phyloP scores from a whole-genome alignment of 1,284 basidiomycete species.

The Ceratobasidium sp. region DNA sequence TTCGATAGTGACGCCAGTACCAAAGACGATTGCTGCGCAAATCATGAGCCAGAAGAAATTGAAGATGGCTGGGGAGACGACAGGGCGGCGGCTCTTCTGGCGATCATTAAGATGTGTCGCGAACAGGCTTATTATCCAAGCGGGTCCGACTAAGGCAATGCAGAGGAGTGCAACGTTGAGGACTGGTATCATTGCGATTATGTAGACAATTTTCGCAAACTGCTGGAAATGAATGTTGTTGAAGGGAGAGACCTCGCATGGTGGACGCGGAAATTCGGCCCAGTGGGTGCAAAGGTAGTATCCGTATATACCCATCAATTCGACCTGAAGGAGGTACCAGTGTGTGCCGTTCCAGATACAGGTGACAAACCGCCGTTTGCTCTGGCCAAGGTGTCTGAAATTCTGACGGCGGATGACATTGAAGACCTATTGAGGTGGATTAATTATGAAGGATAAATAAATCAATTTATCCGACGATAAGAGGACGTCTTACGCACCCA shows the following conservation, averaged over 20 bases:
- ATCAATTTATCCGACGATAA: neutral
- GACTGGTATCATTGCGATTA: conserved; percentile 30
- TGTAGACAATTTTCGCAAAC: conserved; percentile 28
- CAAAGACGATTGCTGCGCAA: conserved; percentile 17
- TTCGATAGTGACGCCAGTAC: conserved; percentile 8
- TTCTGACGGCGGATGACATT: conserved; percentile 28
- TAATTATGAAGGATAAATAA: neutral
- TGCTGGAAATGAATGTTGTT: conserved; percentile 2
- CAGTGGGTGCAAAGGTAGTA: conserved; percentile 38
- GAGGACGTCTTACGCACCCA: conserved; percentile 1
- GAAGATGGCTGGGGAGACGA: conserved; percentile 13
- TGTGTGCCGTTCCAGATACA: conserved; percentile 36
- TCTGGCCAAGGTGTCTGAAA: neutral
- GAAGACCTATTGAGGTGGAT: conserved; percentile 21
- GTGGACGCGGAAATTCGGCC: conserved; percentile 5
- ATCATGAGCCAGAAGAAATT: conserved; percentile 24
- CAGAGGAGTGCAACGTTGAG: conserved; percentile 21
- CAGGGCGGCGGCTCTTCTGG: neutral
- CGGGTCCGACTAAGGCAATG: conserved; percentile 5
- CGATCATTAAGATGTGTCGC: conserved; percentile 14
- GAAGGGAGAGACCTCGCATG: conserved; percentile 21
- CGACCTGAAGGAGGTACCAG: conserved; percentile 40
- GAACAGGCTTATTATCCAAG: conserved; percentile 13
- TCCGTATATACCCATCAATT: conserved; percentile 25
- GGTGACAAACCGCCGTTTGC: conserved; percentile 5